Evolutionary conservation across 2,329 filamentous ascomycete genomes (phyloP), one percentile per base, ranked within the genome.

Genomic region (Trichocomaceae sp.): DNA sequence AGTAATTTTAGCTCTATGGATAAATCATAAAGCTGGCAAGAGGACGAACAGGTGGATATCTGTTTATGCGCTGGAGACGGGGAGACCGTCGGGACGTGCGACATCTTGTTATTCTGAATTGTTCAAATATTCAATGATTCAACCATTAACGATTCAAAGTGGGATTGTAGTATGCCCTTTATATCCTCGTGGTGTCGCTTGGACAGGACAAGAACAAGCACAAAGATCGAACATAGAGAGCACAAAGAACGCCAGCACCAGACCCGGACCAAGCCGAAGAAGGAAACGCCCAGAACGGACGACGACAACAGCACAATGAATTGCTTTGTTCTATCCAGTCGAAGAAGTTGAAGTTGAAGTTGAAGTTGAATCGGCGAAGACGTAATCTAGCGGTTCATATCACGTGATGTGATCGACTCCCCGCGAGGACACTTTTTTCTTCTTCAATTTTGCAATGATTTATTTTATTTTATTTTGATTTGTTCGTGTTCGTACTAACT

Each of bases 11-110:
- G 19, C 8, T 10, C 5, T 39, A 26, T 19, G 10, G n/a, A n/a
- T n/a, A n/a, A n/a, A n/a, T n/a, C n/a, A n/a, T n/a, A n/a, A n/a
- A 29, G 3, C 23, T 26, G 3, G 13, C 12, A n/a, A 19, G 12
- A 33, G 17, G 5, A 54, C 55, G 23, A 20, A 57, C 55, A 47
- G 42, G 55, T 49, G n/a, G 50, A 31, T 23, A 44, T 52, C 20
- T 44, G 49, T 37, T 50, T 54, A 13, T 15, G 50, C 31, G 52
- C 37, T 20, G 46, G n/a, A 33, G 39, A 42, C 26, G 49, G 50
- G 45, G 54, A 49, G 5, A 50, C 37, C 10, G 46, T 33, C 31
- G 54, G 50, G 12, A 41, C 23, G 26, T 47, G 48, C 7, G 54
- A 42, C 54, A 55, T 55, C 22, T 15, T 45, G 13, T 17, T n/a